Base-by-base conservation (phyloP, 345 rosid genomes). In the Citrus trifoliata region DNA sequence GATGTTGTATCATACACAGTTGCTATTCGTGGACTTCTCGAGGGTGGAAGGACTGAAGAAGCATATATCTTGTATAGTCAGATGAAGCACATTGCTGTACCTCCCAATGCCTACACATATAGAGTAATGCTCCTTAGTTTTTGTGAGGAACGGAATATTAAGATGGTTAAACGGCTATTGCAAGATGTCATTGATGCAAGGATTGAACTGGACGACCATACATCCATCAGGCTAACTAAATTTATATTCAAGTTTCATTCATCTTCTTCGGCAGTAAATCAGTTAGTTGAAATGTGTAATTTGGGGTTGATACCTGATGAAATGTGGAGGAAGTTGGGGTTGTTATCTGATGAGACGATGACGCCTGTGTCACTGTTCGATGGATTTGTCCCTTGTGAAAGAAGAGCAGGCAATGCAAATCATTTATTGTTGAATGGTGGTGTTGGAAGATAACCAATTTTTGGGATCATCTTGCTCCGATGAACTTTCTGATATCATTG, bases 1-100 rank as follows among this genome's bases (percentile, higher is more conserved):
- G 98, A 92, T 86, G 89, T 79, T 76, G 89, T 90, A 56, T 86
- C 93, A 55, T 92, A 86, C 79, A 86, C 91, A 60, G 89, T 86
- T 75, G 95, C 89, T 42, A 90, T 90, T 12, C 68, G 71, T 82
- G 93, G 96, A 18, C 92, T 93, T 79, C 81, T 93, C 71, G 80
- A 72, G 77, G 78, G 77, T 19, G 87, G 90, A 66, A 87, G 91
- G 81, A 73, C 78, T 32, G 81, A 71, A 71, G 95, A 92, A 85
- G 98, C 91, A 55, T 81, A 40, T 75, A 64, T 80, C 67, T 33
- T 89, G 76, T 86, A 81, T 59, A 10, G 70, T 22, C 79, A 86
- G 63, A 93, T 93, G 98, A 90, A 80, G 76, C 88, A 85, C 61
- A 65, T 19, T 74, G 94, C 93, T 12, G 7, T 90, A 33, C 38